Evolutionary conservation across 2,329 filamentous ascomycete species (phyloP), one percentile per base, ranked within the genome.

Genomic region (Ceratocystis diversiconidia): DNA sequence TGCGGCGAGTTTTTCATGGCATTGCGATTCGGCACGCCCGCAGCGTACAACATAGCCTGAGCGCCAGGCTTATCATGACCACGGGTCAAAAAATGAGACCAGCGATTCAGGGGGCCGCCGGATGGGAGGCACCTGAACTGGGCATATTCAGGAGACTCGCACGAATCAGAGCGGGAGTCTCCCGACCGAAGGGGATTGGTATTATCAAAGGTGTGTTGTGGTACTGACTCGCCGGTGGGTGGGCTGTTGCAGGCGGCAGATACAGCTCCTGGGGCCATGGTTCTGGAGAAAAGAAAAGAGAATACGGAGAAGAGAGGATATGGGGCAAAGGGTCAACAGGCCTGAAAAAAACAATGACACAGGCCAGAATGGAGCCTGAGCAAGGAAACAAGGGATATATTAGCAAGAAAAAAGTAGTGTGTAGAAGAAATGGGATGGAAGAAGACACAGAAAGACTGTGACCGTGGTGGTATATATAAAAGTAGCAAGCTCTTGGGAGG

Each of bases 31-130:
- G 91, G 89, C 43, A 97, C 88, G 28, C 92, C 92, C 7, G 92
- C 91, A 15, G 89, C 92, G 76, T 95, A 97, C 25, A 97, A 82
- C 92, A 96, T 96, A 52, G 92, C 90, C 87, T 95, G 90, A 60
- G 92, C 91, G 32, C 90, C 92, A 0, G 92, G 92, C 71, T 89
- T 95, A 75, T 96, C 90, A 85, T 96, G 90, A 65, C 82, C 88
- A 66, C 83, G 85, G 10, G 92, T 97, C 68, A 96, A 77, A 57
- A 84, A 86, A 19, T 89, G 84, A 3, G 91, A 96, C 82, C 89
- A 95, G 68, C 88, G 85, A 76, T 97, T 97, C 69, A 97, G 78
- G 22, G 78, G 71, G 1, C 79, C 80, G 15, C 80, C 80, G 0
- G 81, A 74, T 1, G 81, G 79, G 5, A 83, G 75, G 64, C 73